Evolutionary conservation across 805 yeast genomes (phyloP).

Genomic region (Metschnikowia santaceciliae): DNA sequence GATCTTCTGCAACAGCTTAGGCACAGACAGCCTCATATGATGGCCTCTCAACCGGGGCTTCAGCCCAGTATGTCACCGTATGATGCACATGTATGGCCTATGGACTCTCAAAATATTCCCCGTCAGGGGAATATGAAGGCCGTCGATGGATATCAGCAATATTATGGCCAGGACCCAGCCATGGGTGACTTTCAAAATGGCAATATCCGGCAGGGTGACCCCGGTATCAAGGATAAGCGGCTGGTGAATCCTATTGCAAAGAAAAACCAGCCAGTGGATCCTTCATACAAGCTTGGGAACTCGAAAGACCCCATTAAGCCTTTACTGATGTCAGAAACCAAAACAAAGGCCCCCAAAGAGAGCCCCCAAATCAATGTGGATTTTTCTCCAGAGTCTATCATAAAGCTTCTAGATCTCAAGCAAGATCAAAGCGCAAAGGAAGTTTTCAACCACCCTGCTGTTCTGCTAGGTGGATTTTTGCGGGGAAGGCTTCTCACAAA

Average conservation of each 20-base stretch:
- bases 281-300: not conserved
- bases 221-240: not conserved
- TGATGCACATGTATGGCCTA: not conserved
- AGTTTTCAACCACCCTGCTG: not conserved
- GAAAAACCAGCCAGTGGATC: not conserved
- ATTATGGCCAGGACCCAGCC: not conserved
- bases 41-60: slow-evolving; percentile 6
- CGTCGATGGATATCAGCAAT: not conserved
- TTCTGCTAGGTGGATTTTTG: slow-evolving; percentile 29
- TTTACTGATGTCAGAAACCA: not conserved
- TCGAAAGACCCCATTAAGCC: not conserved
- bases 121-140: not conserved
- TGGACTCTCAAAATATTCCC: not conserved
- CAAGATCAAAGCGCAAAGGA: not conserved
- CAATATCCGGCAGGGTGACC: not conserved
- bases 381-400: slow-evolving; percentile 9
- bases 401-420: slow-evolving; percentile 14
- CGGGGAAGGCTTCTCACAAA: slow-evolving; percentile 42
- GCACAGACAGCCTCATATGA: slow-evolving; percentile 25
- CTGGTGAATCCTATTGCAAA: not conserved
- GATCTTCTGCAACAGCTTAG: slow-evolving; percentile 35
- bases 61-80: not conserved
- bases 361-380: slow-evolving; percentile 10
- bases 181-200: not conserved
- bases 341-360: not conserved